phyloP scores from a whole-genome alignment of 495 filamentous ascomycete species.

The Annulohypoxylon nitens region DNA sequence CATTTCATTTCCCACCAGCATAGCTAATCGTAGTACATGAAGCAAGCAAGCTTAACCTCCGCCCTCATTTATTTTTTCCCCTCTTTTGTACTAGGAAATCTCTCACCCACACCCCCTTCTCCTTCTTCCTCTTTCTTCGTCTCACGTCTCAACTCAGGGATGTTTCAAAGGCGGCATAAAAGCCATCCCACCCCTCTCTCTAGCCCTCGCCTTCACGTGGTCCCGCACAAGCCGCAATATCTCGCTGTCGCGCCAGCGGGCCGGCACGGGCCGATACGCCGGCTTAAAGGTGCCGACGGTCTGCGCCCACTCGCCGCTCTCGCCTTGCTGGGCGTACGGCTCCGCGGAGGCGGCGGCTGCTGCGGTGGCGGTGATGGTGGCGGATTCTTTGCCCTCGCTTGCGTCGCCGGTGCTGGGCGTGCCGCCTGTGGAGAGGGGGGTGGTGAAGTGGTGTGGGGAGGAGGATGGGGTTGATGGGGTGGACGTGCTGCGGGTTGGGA shows the following conservation, averaged over 20 bases:
- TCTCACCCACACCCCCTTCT: not conserved
- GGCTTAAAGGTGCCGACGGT: constrained; percentile 95
- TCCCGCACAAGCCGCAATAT: constrained; percentile 79
- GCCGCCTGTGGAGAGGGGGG: constrained; percentile 42
- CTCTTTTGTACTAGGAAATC: no score
- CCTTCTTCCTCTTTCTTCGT: not conserved
- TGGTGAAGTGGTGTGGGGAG: not conserved
- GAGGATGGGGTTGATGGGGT: not conserved
- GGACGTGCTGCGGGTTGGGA: not conserved
- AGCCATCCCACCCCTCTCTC: constrained; percentile 58
- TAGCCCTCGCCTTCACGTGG: constrained; percentile 71
- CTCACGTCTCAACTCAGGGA: not conserved
- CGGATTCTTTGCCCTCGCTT: constrained; percentile 45
- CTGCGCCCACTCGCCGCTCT: constrained; percentile 91
- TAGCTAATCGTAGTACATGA: not conserved
- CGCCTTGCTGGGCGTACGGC: constrained; percentile 39
- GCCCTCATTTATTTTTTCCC: no score
- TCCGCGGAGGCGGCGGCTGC: constrained; percentile 39
- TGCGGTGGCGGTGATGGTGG: not conserved
- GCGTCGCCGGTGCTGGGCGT: constrained; percentile 33
- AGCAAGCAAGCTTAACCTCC: not conserved
- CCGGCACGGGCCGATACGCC: constrained; percentile 89
- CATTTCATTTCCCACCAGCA: not conserved
- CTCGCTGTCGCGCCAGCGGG: constrained; percentile 84
- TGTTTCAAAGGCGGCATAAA: constrained; percentile 61